A percentile compares a stretch with the other conserved stretches of the same genome.
phyloP scores from a whole-genome alignment of 208 protist species.

The Angomonas deanei region DNA sequence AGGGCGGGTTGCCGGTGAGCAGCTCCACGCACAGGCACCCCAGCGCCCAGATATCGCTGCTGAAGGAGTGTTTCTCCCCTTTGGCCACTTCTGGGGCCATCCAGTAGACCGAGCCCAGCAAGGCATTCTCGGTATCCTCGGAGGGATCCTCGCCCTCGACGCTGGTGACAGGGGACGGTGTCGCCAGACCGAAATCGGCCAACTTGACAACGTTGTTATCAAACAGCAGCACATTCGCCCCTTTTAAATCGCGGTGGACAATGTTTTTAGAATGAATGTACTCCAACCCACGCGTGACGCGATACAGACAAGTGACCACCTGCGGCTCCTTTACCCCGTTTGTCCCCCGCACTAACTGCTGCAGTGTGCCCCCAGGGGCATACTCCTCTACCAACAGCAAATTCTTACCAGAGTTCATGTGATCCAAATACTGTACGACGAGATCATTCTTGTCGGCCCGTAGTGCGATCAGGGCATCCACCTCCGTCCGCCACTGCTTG shows the following conservation, averaged over 20 bases:
- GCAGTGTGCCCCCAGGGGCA: slow-evolving; percentile 57
- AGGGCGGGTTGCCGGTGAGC: slow-evolving; percentile 66
- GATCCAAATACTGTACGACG: slow-evolving; percentile 78
- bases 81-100: slow-evolving; percentile 67
- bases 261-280: slow-evolving; percentile 59
- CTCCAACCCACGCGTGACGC: slow-evolving; percentile 52
- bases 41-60: slow-evolving; percentile 78
- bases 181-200: slow-evolving; percentile 84
- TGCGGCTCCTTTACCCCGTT: slow-evolving; percentile 23
- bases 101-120: slow-evolving; percentile 83
- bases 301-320: slow-evolving; percentile 37
- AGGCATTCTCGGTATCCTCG: slow-evolving; percentile 10
- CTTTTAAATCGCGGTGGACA: slow-evolving; percentile 88
- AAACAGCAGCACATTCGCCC: slow-evolving; percentile 76
- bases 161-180: background rate
- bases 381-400: slow-evolving; percentile 76
- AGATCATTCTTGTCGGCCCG: slow-evolving; percentile 23
- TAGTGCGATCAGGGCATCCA: slow-evolving; percentile 55
- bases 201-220: slow-evolving; percentile 68
- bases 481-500: slow-evolving; percentile 61
- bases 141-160: background rate
- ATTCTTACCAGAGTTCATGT: slow-evolving; percentile 51
- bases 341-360: slow-evolving; percentile 21
- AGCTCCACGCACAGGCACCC: slow-evolving; percentile 74
- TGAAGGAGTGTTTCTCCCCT: slow-evolving; percentile 30